Percentiles rank a stretch among this genome's conserved stretches.
Evolutionary conservation across 805 yeast species (phyloP).

Genomic region (Sugiyamaella marilandica): DNA sequence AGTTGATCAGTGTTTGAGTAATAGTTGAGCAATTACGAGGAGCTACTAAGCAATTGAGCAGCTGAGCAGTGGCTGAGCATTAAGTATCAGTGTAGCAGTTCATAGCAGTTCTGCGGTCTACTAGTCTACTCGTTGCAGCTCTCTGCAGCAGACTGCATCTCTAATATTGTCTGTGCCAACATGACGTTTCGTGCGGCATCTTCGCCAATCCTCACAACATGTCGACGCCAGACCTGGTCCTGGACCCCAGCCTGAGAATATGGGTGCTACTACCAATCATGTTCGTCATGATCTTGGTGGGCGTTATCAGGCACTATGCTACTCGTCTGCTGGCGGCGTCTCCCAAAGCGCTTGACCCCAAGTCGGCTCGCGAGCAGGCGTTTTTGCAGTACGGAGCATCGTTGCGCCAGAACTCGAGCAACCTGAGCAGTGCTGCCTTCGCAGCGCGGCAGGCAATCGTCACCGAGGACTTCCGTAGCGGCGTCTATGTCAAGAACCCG

Average conservation of each 20-base stretch:
- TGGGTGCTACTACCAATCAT: constrained; percentile 94
- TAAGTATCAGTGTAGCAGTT: too few relatives aligned
- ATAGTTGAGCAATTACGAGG: too few relatives aligned
- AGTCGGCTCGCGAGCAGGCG: constrained; percentile 50
- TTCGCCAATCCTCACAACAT: constrained; percentile 7
- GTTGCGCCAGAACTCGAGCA: constrained; percentile 51
- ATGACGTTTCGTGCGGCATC: neutral
- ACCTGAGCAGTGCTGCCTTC: constrained; percentile 52
- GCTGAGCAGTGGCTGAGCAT: too few relatives aligned
- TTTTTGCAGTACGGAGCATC: constrained; percentile 49
- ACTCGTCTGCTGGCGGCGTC: constrained; percentile 50
- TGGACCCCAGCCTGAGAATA: constrained; percentile 77
- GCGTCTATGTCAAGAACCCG: constrained; percentile 52
- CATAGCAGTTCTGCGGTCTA: too few relatives aligned
- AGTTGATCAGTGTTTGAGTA: too few relatives aligned
- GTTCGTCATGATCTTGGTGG: constrained; percentile 82
- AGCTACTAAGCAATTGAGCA: too few relatives aligned
- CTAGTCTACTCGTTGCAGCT: too few relatives aligned
- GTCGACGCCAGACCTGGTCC: constrained; percentile 44
- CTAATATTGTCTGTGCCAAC: too few relatives aligned
- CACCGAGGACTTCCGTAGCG: constrained; percentile 45
- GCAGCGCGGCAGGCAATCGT: constrained; percentile 46
- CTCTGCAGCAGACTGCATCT: too few relatives aligned
- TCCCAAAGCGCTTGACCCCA: constrained; percentile 54
- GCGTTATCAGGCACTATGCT: constrained; percentile 66